Base-by-base conservation (phyloP, 148 eudicot genomes). In the Fagopyrum homotropicum region DNA sequence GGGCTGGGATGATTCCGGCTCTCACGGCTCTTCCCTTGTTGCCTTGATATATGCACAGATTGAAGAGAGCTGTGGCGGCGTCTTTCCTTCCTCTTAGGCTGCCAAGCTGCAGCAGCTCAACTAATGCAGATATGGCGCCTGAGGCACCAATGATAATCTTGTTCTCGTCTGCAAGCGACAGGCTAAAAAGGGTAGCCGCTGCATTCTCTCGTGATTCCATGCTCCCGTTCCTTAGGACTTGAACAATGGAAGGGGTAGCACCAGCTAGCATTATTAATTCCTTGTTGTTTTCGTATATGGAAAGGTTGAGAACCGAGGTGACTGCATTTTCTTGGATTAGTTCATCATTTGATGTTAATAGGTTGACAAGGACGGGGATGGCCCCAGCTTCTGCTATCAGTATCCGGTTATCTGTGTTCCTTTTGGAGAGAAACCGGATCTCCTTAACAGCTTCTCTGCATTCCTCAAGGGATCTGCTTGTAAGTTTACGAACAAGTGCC, bases 141-240 rank as follows among this genome's bases (percentile, higher is more conserved):
- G 84, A 85, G 19, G 74, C 49, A 0, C 93, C 98, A 6, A 90
- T 82, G 2, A 71, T 81, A 1, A 85, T 83, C 77, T 92, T 95
- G 64, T 95, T 92, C 75, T 95, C 97, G 60, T 92, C 89, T 0
- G 92, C 80, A 96, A 95, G 92, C 3, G 98, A 92, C 6, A 95
- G 80, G 79, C 96, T 87, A 69, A 89, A 95, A 46, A 92, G 79
- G 4, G 98, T 84, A 19, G 98, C 96, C 0, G 97, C 98, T 4
- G 97, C 89, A 30, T 94, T 94, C 76, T 94, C 98, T 76, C 86
- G 87, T 0, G 97, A 89, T 10, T 87, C 92, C 4, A 76, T 70
- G 15, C 80, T 86, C 8, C 97, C 98, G 1, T 76, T 81, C 55
- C 83, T 63, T 17, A 92, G 75, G 26, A 89, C 79, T 69, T 95